Percentiles rank a stretch among this genome's conserved stretches.
Conservation (phyloP, 1,284 basidiomycete species). For the Mycosarcoma mackinlayi region DNA sequence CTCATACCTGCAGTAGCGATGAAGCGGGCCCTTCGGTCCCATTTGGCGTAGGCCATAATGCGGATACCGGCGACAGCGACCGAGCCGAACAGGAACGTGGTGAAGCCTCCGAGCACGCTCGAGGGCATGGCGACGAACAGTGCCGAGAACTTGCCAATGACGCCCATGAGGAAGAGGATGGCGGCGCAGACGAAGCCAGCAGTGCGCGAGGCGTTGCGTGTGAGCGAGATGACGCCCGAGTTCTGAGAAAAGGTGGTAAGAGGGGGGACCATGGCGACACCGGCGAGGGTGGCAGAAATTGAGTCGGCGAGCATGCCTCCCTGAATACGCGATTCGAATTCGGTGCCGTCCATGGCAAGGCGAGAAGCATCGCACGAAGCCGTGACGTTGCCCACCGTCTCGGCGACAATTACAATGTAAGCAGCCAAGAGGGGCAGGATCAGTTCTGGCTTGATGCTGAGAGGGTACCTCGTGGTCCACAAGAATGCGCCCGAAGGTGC, state of each 20-base stretch:
- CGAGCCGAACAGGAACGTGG: slow-evolving; percentile 42
- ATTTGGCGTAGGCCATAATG: slow-evolving; percentile 48
- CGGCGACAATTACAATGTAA: slow-evolving; percentile 29
- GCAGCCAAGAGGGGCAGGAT: slow-evolving; percentile 36
- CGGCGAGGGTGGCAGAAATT: slow-evolving; percentile 33
- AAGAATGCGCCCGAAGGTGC: slow-evolving; percentile 34
- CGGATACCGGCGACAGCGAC: slow-evolving; percentile 40
- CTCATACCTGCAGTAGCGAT: slow-evolving; percentile 33
- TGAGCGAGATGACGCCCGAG: slow-evolving; percentile 40
- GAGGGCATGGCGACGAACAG: slow-evolving; percentile 43
- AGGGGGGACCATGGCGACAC: slow-evolving; percentile 33
- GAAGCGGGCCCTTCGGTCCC: slow-evolving; percentile 39
- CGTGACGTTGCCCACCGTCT: slow-evolving; percentile 43
- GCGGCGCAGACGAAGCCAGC: slow-evolving; percentile 36
- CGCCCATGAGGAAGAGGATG: slow-evolving; percentile 41
- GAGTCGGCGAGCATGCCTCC: slow-evolving; percentile 46
- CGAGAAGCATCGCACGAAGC: slow-evolving; percentile 39
- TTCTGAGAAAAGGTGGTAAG: slow-evolving; percentile 43
- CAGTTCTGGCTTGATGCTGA: slow-evolving; percentile 25
- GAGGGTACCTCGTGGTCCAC: slow-evolving; percentile 37
- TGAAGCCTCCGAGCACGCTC: slow-evolving; percentile 35
- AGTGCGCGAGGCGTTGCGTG: slow-evolving; percentile 31
- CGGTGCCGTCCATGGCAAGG: slow-evolving; percentile 31
- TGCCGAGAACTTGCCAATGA: slow-evolving; percentile 36
- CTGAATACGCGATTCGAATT: slow-evolving; percentile 41